Evolutionary conservation across 1,284 basidiomycete species (phyloP).

Genomic region (Mycosarcoma maydis): DNA sequence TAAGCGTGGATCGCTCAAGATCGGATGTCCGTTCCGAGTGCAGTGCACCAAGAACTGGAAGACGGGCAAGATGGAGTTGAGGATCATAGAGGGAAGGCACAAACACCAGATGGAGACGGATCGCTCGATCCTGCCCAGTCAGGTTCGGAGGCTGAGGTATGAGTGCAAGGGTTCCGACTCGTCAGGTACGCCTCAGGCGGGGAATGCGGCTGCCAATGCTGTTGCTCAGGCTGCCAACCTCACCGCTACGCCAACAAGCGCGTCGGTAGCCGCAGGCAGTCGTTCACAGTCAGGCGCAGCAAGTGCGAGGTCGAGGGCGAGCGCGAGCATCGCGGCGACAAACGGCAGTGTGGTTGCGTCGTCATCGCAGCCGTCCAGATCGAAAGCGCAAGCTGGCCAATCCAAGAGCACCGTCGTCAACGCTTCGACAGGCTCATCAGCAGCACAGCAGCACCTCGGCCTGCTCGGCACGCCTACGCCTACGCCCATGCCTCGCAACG

Average conservation of each 20-base stretch:
- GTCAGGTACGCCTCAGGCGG: constrained; percentile 11
- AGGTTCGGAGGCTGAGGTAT: constrained; percentile 37
- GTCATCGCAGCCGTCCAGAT: too few relatives aligned
- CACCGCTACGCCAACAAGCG: constrained; percentile 17
- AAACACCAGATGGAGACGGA: constrained; percentile 50
- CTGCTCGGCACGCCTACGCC: too few relatives aligned
- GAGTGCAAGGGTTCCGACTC: constrained; percentile 26
- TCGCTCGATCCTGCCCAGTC: constrained; percentile 38
- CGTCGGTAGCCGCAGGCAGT: neutral
- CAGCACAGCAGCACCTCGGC: constrained; percentile 32
- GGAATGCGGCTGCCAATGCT: constrained; percentile 36
- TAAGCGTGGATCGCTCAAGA: constrained; percentile 47
- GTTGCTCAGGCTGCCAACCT: constrained; percentile 38
- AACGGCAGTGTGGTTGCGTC: too few relatives aligned
- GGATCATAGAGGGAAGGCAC: constrained; percentile 42
- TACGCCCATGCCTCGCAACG: constrained; percentile 10
- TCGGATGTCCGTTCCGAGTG: constrained; percentile 46
- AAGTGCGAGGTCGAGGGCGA: constrained; percentile 1
- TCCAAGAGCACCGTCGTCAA: too few relatives aligned
- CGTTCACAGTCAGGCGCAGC: neutral
- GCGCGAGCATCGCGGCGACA: constrained; percentile 4
- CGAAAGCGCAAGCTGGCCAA: constrained; percentile 11
- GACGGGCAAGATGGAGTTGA: constrained; percentile 47
- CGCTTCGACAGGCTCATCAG: constrained; percentile 13
- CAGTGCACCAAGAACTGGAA: constrained; percentile 52